These are phyloP conservation scores for Volvox africanus DNA, from an alignment of 139 green algal genomes.

Conservation along the genomic window DNA sequence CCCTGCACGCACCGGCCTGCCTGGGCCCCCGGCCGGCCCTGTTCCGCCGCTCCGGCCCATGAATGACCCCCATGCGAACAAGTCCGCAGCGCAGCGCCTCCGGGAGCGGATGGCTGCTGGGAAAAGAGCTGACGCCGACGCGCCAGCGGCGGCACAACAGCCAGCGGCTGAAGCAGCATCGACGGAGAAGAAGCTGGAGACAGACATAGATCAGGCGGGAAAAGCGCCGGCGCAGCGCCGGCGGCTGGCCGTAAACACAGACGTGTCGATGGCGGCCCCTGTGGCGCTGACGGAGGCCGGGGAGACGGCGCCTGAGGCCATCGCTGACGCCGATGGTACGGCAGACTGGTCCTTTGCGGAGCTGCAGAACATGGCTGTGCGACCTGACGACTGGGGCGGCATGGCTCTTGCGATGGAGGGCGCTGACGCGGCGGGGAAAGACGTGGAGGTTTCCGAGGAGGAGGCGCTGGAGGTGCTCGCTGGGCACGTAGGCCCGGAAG, in stretches of 20 bases:
- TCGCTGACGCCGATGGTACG: constrained; percentile 19
- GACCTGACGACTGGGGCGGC: not conserved
- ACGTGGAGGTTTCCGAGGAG: constrained; percentile 49
- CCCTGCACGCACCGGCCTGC: not conserved
- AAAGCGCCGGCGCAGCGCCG: constrained; percentile 6
- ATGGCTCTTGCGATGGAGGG: constrained; percentile 13
- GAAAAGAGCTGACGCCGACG: not conserved
- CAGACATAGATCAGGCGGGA: constrained; percentile 7
- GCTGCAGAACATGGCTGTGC: constrained; percentile 40
- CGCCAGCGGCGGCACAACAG: not conserved
- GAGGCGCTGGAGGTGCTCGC: constrained; percentile 28
- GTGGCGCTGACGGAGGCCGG: constrained; percentile 38
- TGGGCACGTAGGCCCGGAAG: constrained; percentile 46
- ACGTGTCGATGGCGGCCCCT: constrained; percentile 13
- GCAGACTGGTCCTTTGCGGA: constrained; percentile 48
- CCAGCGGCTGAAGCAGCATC: constrained; percentile 13
- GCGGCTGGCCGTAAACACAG: not conserved
- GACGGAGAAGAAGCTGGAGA: constrained; percentile 7
- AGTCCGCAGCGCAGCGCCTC: constrained; percentile 75
- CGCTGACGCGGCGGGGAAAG: constrained; percentile 5
- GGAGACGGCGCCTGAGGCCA: constrained; percentile 26
- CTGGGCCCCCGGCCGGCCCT: constrained; percentile 3
- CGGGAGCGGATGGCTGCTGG: constrained; percentile 60
- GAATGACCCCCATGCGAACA: constrained; percentile 65
- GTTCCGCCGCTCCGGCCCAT: constrained; percentile 2